phyloP scores from a whole-genome alignment of 805 yeast genomes.

The Metahyphopichia silvanorum region DNA sequence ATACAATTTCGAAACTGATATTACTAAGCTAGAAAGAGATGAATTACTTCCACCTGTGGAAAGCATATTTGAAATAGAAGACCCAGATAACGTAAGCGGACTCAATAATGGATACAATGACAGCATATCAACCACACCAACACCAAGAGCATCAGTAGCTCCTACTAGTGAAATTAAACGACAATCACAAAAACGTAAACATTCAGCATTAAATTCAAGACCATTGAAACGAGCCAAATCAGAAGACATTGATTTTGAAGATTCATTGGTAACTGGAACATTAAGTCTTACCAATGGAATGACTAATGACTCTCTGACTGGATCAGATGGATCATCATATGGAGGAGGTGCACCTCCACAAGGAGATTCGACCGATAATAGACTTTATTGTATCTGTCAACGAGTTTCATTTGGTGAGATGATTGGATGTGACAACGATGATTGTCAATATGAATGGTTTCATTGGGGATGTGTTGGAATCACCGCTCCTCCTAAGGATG shows the following conservation, averaged over 20 bases:
- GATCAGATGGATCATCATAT: background rate
- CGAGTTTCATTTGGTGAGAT: constrained; percentile 93
- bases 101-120: constrained; percentile 17
- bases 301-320: constrained; percentile 44
- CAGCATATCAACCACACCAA: constrained; percentile 24
- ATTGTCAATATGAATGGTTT: constrained; percentile 91
- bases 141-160: constrained; percentile 20
- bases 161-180: constrained; percentile 5
- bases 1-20: constrained; percentile 67
- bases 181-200: constrained; percentile 3
- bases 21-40: constrained; percentile 71
- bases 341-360: constrained; percentile 13
- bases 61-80: constrained; percentile 20
- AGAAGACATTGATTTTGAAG: constrained; percentile 16
- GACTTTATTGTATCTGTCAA: constrained; percentile 84
- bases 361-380: constrained; percentile 44
- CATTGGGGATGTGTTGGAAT: constrained; percentile 94
- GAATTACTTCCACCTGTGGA: constrained; percentile 67
- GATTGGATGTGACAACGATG: constrained; percentile 94
- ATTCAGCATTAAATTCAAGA: constrained; percentile 5
- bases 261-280: constrained; percentile 12
- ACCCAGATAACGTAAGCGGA: constrained; percentile 10
- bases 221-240: constrained; percentile 18
- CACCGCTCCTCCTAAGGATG: constrained; percentile 83
- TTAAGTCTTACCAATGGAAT: constrained; percentile 14